Evolutionary conservation across 176 grass and related monocot genomes (phyloP), one percentile per base, ranked within the genome.

Genomic region (Poa pratensis): DNA sequence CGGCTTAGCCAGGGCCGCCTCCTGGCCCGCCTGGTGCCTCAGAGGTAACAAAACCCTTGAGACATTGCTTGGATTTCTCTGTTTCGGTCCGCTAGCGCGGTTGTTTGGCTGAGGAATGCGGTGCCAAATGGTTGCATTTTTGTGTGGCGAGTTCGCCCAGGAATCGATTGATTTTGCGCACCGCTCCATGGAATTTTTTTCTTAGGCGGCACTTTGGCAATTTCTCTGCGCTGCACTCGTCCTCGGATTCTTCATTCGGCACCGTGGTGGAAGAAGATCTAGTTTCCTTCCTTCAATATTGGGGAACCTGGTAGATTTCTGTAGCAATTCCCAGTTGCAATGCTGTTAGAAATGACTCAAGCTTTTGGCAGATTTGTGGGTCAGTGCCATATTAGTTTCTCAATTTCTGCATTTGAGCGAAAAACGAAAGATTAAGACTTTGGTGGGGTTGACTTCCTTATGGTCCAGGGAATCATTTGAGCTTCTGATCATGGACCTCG

Each of bases 1-100:
- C 77, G 84, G 65, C 86, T 98, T 53, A 84, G 80, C 78, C 86
- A 88, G 63, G 89, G 89, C 74, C 90, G 87, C 80, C 51, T 92
- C 24, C 77, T 60, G 40, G 91, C 87, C 59, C 89, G 88, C 72
- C 91, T 98, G 48, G 83, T 89, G 20, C 93, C 93, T 32, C 93
- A 95, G 64, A 98, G 96, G 96, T 98, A 76, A 49, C 67, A 8
- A 8, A 5, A 15, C 46, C n/a, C 78, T 27, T 5, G 3, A 18
- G 22, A 54, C n/a, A 83, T 78, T 87, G 65, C 28, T 59, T 69
- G 9, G 28, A 5, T 16, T 75, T 49, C 69, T 17, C 30, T 70
- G 34, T 52, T 75, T 42, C 43, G 0, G 22, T 80, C 59, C 61
- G 28, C 19, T 30, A 11, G 2, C 11, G 40, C 76, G 28, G 4